Conservation (phyloP, 805 yeast genomes). For the Sugiyamaella smithiae region DNA sequence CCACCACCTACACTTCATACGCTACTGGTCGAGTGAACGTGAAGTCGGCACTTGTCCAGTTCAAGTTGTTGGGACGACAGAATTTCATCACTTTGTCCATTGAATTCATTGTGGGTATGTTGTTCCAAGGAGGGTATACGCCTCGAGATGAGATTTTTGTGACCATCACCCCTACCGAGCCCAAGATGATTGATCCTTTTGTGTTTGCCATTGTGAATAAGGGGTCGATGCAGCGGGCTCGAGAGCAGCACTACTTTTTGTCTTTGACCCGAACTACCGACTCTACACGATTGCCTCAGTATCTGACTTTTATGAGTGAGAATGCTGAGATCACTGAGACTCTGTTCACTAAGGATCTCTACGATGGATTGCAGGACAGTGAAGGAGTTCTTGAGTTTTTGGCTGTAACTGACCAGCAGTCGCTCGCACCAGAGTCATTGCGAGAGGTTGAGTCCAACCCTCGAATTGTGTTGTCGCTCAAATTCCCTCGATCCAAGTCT, state of each 20-base stretch:
- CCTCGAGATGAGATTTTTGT: constrained; percentile 58
- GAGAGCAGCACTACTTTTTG: constrained; percentile 75
- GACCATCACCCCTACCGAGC: constrained; percentile 57
- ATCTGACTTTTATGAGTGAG: constrained; percentile 88
- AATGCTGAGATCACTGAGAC: constrained; percentile 73
- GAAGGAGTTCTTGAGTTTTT: constrained; percentile 56
- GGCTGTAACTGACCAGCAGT: constrained; percentile 81
- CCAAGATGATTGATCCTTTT: constrained; percentile 58
- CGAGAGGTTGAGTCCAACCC: constrained; percentile 54
- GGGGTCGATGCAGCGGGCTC: constrained; percentile 69
- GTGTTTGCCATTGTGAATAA: constrained; percentile 85
- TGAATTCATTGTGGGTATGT: constrained; percentile 59
- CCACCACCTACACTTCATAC: constrained; percentile 62
- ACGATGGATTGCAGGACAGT: constrained; percentile 45
- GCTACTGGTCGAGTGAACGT: constrained; percentile 88
- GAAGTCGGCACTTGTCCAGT: constrained; percentile 55
- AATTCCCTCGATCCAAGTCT: constrained; percentile 47
- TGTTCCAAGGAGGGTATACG: constrained; percentile 43
- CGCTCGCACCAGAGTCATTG: constrained; percentile 62
- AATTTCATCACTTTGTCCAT: constrained; percentile 64
- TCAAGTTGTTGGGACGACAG: constrained; percentile 74
- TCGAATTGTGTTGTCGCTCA: constrained; percentile 50
- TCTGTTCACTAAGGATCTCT: constrained; percentile 48
- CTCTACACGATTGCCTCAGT: constrained; percentile 69
- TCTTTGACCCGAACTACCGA: constrained; percentile 77